Evolutionary conservation across 805 yeast genomes (phyloP).

Genomic region (Saturnispora hagleri): DNA sequence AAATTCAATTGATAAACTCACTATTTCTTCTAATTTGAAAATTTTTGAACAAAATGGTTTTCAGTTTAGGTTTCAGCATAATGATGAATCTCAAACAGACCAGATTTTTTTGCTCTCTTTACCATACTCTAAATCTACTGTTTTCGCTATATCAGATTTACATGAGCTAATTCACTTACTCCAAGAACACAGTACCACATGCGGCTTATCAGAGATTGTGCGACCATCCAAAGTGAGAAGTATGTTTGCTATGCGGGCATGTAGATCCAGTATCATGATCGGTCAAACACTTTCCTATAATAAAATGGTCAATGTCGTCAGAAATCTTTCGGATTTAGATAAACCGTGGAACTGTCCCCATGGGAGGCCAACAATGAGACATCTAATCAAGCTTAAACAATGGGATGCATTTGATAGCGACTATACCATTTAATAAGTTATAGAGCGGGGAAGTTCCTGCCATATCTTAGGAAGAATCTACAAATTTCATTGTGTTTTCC

Average conservation of each 20-base stretch:
- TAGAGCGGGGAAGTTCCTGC: not conserved
- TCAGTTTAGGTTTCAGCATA: slow-evolving; percentile 40
- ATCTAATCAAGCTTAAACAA: slow-evolving; percentile 52
- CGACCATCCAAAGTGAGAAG: slow-evolving; percentile 72
- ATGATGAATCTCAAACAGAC: slow-evolving; percentile 29
- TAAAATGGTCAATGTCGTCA: slow-evolving; percentile 63
- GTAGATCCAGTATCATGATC: slow-evolving; percentile 89
- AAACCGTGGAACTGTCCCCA: slow-evolving; percentile 98
- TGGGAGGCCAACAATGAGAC: slow-evolving; percentile 96
- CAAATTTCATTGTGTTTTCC: slow-evolving; percentile 20
- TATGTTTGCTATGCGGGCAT: slow-evolving; percentile 92
- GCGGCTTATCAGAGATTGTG: slow-evolving; percentile 18
- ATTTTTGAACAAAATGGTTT: slow-evolving; percentile 74
- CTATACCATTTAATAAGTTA: slow-evolving; percentile 19
- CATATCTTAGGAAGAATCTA: not conserved
- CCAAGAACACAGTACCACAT: slow-evolving; percentile 34
- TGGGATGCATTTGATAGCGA: slow-evolving; percentile 39
- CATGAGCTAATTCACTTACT: slow-evolving; percentile 67
- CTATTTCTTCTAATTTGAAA: slow-evolving; percentile 49
- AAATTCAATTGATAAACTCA: slow-evolving; percentile 69
- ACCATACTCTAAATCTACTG: slow-evolving; percentile 64
- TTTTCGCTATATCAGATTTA: slow-evolving; percentile 62
- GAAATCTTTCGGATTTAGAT: slow-evolving; percentile 58
- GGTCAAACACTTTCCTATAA: slow-evolving; percentile 56
- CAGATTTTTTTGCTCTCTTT: slow-evolving; percentile 48